phyloP scores from a whole-genome alignment of 1,139 yeast species.

The Meyerozyma smithsonii region DNA sequence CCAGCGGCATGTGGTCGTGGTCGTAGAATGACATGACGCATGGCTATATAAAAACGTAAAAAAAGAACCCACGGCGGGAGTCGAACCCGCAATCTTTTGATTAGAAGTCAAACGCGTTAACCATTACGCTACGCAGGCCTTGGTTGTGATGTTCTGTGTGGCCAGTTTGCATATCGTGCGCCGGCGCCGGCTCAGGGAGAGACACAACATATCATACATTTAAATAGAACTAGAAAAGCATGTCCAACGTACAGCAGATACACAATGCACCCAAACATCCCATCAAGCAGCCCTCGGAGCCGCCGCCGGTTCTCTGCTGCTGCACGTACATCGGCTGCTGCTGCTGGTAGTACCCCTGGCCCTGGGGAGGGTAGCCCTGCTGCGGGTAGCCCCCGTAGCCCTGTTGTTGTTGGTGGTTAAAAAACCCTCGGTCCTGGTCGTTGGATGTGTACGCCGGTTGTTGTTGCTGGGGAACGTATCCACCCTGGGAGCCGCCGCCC shows the following conservation, averaged over 20 bases:
- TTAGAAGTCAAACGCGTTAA: conserved; percentile 23
- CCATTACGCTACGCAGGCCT: conserved; percentile 12
- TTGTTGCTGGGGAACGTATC: conserved; percentile 32
- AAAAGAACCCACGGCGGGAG: conserved; percentile 19
- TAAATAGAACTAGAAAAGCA: conserved; percentile 41
- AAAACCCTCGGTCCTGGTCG: conserved; percentile 29
- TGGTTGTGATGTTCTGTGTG: not conserved
- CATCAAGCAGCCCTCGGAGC: conserved; percentile 49
- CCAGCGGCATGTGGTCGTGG: conserved; percentile 31
- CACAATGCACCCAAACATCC: conserved; percentile 73
- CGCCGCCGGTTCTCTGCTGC: conserved; percentile 37
- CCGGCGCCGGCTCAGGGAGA: too few relatives aligned
- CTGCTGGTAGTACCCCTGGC: conserved; percentile 37
- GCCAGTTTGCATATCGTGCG: not conserved
- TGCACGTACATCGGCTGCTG: conserved; percentile 69
- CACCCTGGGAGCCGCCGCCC: conserved; percentile 7
- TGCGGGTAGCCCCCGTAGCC: conserved; percentile 20
- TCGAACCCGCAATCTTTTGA: conserved; percentile 23
- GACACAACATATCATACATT: too few relatives aligned
- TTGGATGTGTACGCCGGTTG: conserved; percentile 25
- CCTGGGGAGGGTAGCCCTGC: conserved; percentile 18
- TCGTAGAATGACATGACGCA: not conserved
- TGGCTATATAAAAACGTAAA: not conserved
- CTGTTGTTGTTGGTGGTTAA: conserved; percentile 7
- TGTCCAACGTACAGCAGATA: conserved; percentile 69